Base-by-base conservation (phyloP, 208 protist species). In the Crithidia brevicula region DNA sequence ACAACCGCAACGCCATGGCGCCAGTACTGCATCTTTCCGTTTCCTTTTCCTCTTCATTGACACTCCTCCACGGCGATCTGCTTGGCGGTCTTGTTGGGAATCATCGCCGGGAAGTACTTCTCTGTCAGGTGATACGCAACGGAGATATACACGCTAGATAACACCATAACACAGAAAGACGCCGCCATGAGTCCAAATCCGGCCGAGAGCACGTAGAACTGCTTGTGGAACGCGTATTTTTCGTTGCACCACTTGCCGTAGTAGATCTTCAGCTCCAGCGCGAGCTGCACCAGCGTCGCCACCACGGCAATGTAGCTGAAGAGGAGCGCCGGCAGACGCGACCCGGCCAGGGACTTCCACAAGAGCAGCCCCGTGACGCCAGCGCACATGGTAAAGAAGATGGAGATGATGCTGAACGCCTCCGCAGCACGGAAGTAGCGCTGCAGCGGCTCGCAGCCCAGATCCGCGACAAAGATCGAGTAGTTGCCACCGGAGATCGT, bases 181-280 rank as follows among this genome's bases (percentile, higher is more conserved):
- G 77, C 57, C 38, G 79, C 81, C 42, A 64, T 68, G 5, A 91
- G 66, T 8, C 65, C 85, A 70, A 91, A 94, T 27, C 88, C 88
- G 28, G 74, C 72, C 23, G 78, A 64, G 13, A 91, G 63, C 22
- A 89, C 69, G 78, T 79, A 91, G 56, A 82, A 79, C 36, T 84
- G 73, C 42, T 49, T 56, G 45, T 81, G 54, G 56, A 86, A 94
- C 23, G 74, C 74, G 51, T 85, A 86, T 31, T 10, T 52, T 52
- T 68, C 77, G 23, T 58, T 57, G 69, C 88, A 94, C 77, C 79
- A 94, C 36, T 67, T 75, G 36, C 78, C 74, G 67, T 88, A 89
- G 76, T 88, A 93, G 43, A 93, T 83, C 45, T 54, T 72, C 38
- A 88, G 64, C 66, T 88, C 74, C 38, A 93, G 51, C 6, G 71